These are phyloP conservation scores for Nemania diffusa DNA, from an alignment of 2,329 filamentous ascomycete genomes.

Conservation along the genomic window DNA sequence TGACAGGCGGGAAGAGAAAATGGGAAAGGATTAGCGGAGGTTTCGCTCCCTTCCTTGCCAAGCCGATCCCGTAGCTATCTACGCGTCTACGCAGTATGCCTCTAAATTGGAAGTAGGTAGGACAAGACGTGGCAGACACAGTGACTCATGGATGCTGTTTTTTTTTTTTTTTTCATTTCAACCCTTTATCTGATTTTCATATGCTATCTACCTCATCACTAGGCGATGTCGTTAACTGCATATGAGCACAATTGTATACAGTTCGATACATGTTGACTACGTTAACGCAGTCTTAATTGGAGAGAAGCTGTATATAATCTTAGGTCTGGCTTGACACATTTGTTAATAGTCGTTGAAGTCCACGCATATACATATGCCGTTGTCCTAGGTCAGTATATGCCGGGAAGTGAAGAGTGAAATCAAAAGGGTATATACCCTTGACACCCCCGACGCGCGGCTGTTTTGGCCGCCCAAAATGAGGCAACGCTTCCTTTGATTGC, in stretches of 20 bases:
- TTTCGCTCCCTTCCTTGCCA: background rate
- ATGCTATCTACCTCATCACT: conserved; percentile 42
- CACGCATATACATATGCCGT: conserved; percentile 4
- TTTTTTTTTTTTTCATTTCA: no score
- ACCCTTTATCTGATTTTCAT: conserved; percentile 44
- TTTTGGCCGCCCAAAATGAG: conserved; percentile 6
- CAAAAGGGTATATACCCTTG: conserved; percentile 12
- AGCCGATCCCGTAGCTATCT: background rate
- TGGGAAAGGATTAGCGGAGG: conserved; percentile 20
- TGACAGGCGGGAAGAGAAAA: conserved; percentile 1
- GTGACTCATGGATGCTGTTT: background rate
- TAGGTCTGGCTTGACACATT: background rate
- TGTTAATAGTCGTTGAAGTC: conserved; percentile 9
- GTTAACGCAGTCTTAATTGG: background rate
- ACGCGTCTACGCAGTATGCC: background rate
- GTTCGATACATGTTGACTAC: conserved; percentile 28
- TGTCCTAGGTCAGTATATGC: conserved; percentile 20
- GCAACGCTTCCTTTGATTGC: conserved; percentile 37
- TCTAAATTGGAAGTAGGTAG: no score
- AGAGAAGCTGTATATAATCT: conserved; percentile 24
- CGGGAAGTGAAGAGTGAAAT: conserved; percentile 15
- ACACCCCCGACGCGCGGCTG: conserved; percentile 7
- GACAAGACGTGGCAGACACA: background rate
- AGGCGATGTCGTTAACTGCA: conserved; percentile 47
- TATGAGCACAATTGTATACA: conserved; percentile 39